A percentile compares a stretch with the other conserved stretches of the same genome.
phyloP scores from a whole-genome alignment of 768 basidiomycete species.

The Rhodotorula babjevae region DNA sequence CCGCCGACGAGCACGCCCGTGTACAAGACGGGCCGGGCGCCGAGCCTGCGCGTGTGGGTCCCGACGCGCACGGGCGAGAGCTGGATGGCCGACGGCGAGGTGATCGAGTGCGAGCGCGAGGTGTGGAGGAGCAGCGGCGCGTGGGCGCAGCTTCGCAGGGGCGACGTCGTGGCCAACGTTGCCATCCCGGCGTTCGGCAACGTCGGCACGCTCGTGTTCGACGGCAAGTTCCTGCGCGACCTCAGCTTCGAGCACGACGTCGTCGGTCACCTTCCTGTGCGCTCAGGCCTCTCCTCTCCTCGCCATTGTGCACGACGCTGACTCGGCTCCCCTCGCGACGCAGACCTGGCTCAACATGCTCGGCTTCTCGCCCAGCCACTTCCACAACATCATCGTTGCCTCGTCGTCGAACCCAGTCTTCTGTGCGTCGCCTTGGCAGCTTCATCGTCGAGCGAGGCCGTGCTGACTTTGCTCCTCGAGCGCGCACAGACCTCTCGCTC shows the following conservation, averaged over 20 bases:
- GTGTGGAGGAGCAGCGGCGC: conserved; percentile 28
- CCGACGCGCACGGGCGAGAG: conserved; percentile 18
- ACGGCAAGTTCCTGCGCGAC: conserved; percentile 41
- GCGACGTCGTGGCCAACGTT: conserved; percentile 39
- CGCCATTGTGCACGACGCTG: too few species aligned
- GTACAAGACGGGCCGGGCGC: conserved; percentile 35
- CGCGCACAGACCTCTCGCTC: conserved; percentile 17
- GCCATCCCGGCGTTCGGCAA: conserved; percentile 37
- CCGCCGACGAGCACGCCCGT: not conserved
- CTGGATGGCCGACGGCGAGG: conserved; percentile 42
- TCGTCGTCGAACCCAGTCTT: conserved; percentile 38
- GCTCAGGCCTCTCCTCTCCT: not conserved
- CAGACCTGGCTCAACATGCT: conserved; percentile 41
- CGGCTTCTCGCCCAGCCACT: conserved; percentile 32
- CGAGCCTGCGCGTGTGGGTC: conserved; percentile 41
- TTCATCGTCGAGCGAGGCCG: too few species aligned
- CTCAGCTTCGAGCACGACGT: conserved; percentile 34
- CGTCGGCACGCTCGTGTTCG: conserved; percentile 32
- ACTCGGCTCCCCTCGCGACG: not conserved
- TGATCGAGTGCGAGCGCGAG: conserved; percentile 42
- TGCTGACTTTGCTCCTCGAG: too few species aligned
- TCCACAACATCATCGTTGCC: conserved; percentile 40
- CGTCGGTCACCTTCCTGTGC: conserved; percentile 39
- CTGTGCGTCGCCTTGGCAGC: conserved; percentile 4
- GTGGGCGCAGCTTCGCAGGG: conserved; percentile 30